These are phyloP conservation scores for Beauveria varroae DNA, from an alignment of 2,329 filamentous ascomycete genomes.

Conservation along the genomic window DNA sequence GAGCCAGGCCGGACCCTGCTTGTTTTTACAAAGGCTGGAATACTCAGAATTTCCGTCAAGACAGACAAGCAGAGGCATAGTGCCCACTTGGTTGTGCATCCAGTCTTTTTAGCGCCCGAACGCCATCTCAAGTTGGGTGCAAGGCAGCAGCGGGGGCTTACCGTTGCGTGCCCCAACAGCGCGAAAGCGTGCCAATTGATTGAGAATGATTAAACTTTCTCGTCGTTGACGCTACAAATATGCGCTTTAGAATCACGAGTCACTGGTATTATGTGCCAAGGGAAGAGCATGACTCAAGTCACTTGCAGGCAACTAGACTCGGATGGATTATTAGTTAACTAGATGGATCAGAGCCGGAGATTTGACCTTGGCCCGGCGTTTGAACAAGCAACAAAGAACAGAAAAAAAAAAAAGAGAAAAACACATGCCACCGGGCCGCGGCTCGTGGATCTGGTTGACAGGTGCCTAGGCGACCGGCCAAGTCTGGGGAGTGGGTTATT, in stretches of 20 bases:
- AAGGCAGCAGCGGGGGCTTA: background rate
- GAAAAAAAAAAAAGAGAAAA: background rate
- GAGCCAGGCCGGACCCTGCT: too few relatives aligned
- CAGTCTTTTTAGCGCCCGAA: slow-evolving; percentile 1
- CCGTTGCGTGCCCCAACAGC: background rate
- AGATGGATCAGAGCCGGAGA: background rate
- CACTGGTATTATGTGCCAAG: background rate
- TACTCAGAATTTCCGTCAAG: too few relatives aligned
- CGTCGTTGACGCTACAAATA: background rate
- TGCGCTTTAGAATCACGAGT: background rate
- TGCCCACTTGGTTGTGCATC: background rate
- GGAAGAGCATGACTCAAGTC: background rate
- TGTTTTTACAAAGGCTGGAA: too few relatives aligned
- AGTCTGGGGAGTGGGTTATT: background rate
- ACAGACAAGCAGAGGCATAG: too few relatives aligned
- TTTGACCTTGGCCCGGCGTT: background rate
- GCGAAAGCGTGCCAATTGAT: background rate
- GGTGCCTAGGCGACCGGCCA: too few relatives aligned
- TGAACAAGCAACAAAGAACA: background rate
- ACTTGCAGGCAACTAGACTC: background rate
- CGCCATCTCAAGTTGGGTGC: slow-evolving; percentile 1
- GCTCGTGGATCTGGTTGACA: background rate
- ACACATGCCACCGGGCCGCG: slow-evolving; percentile 9
- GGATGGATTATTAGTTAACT: too few relatives aligned
- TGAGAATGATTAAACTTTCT: background rate